phyloP scores from a whole-genome alignment of 108 stramenopile species.

The Cyclotella distinguenda region DNA sequence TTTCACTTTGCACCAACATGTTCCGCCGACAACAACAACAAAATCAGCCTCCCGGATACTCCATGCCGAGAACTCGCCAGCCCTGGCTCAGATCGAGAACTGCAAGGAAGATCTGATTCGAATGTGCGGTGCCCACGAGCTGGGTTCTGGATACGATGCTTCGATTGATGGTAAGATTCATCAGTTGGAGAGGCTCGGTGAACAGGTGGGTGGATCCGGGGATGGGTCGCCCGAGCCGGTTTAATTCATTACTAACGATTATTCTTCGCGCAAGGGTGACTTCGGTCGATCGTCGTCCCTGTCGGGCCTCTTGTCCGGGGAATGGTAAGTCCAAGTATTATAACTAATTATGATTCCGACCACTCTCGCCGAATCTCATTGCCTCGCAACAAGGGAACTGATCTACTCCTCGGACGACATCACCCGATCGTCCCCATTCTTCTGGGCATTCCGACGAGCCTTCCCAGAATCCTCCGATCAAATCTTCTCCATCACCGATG shows the following conservation, averaged over 20 bases:
- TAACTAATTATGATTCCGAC: background rate
- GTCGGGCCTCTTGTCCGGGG: slow-evolving; percentile 64
- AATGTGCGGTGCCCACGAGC: slow-evolving; percentile 27
- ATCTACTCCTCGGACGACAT: slow-evolving; percentile 78
- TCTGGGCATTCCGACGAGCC: slow-evolving; percentile 84
- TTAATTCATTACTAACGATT: background rate
- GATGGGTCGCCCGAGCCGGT: slow-evolving; percentile 9
- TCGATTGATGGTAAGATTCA: slow-evolving; percentile 21
- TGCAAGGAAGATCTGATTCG: slow-evolving; percentile 30
- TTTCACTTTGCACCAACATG: too few relatives aligned
- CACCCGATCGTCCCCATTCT: slow-evolving; percentile 82
- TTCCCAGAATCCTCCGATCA: slow-evolving; percentile 79
- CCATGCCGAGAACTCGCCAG: background rate
- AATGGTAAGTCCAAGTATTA: slow-evolving; percentile 51
- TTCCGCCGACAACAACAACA: too few relatives aligned
- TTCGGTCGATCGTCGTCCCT: slow-evolving; percentile 66
- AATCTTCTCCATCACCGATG: slow-evolving; percentile 81
- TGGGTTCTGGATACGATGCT: slow-evolving; percentile 10
- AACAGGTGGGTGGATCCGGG: slow-evolving; percentile 34
- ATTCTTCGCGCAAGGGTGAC: slow-evolving; percentile 8
- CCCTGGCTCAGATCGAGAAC: slow-evolving; percentile 26
- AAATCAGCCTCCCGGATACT: too few relatives aligned
- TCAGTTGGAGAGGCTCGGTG: slow-evolving; percentile 33
- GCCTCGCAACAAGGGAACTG: slow-evolving; percentile 51
- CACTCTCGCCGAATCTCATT: background rate